Evolutionary conservation across 441 rosid species (phyloP).

Genomic region (Croton laevigatus): DNA sequence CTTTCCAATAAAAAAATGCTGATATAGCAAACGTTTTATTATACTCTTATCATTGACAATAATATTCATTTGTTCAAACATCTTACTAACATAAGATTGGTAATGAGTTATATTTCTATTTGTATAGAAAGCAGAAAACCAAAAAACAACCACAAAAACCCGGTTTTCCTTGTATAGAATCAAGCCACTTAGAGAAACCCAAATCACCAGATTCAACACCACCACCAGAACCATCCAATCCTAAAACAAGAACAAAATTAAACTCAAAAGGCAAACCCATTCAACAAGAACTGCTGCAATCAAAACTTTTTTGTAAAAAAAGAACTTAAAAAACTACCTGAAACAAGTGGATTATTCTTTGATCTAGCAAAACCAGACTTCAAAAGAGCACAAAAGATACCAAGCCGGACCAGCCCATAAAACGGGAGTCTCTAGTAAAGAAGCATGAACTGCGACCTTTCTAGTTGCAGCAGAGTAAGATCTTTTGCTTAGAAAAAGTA

Average conservation of each 20-base stretch:
- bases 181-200: constrained; percentile 81
- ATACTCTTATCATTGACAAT: too few relatives aligned
- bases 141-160: constrained; percentile 34
- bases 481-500: constrained; percentile 17
- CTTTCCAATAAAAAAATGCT: too few relatives aligned
- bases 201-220: constrained; percentile 58
- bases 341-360: constrained; percentile 63
- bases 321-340: constrained; percentile 41
- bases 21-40: too few relatives aligned
- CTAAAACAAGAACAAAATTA: constrained; percentile 29
- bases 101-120: background rate
- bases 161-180: constrained; percentile 50
- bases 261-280: background rate
- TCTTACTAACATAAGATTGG: too few relatives aligned
- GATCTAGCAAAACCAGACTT: constrained; percentile 85
- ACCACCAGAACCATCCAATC: constrained; percentile 39
- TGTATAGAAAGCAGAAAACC: background rate
- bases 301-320: background rate
- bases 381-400: constrained; percentile 69
- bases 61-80: too few relatives aligned
- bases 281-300: background rate
- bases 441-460: constrained; percentile 38
- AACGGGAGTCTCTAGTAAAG: constrained; percentile 65
- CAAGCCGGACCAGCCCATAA: constrained; percentile 83
- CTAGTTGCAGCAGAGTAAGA: constrained; percentile 10